These are phyloP conservation scores for Sporothrix schenckii DNA, from an alignment of 2,329 filamentous ascomycete genomes.

Conservation along the genomic window DNA sequence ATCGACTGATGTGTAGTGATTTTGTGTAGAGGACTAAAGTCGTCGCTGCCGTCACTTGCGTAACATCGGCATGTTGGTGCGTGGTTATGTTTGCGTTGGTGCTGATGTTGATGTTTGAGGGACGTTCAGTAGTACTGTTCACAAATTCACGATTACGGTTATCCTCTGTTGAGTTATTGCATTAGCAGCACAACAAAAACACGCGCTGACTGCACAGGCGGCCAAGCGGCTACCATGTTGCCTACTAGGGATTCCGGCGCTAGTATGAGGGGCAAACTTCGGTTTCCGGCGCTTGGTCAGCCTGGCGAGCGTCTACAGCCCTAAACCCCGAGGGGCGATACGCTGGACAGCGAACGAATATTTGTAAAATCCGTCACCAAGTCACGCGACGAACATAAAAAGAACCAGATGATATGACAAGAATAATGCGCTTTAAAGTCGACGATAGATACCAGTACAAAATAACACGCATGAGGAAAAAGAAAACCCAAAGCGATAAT, in stretches of 20 bases:
- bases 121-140: background rate
- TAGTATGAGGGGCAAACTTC: background rate
- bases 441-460: conserved; percentile 11
- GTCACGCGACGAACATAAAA: no score
- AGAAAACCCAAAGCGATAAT: background rate
- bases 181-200: conserved; percentile 3
- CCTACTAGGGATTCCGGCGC: background rate
- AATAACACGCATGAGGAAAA: background rate
- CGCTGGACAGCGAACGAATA: background rate
- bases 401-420: background rate
- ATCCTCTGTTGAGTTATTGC: background rate
- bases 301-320: background rate
- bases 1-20: background rate
- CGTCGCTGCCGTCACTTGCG: background rate
- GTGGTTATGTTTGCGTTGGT: no score
- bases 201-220: background rate
- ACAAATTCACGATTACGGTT: background rate
- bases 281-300: background rate
- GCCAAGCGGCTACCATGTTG: background rate
- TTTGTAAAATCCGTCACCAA: no score
- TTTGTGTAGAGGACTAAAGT: background rate
- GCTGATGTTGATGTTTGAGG: background rate
- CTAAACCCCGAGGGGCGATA: background rate
- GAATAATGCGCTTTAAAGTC: conserved; percentile 6
- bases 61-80: no score